Base-by-base conservation (phyloP, 495 filamentous ascomycete species). In the Penicillium salamii region DNA sequence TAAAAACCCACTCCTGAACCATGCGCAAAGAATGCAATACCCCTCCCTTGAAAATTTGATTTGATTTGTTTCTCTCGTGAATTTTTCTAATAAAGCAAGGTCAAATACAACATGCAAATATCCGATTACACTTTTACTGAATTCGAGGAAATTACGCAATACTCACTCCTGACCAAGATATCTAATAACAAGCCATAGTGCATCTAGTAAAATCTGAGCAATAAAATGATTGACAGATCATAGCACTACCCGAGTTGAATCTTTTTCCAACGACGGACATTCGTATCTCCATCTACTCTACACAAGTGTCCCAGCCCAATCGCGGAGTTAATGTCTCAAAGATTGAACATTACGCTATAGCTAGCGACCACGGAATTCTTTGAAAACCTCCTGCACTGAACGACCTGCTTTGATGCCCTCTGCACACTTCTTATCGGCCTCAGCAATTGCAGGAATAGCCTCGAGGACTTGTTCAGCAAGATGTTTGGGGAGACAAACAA, bases 261-360 rank as follows among this genome's bases (percentile, higher is more conserved):
- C 34, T 48, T 48, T 34, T 48, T 48, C 20, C 36, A 17, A 39
- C 19, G 19, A 9, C 36, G 36, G 23, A 19, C 36, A 44, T 41
- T 42, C 18, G 20, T 29, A 52, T 52, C 36, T 41, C 42, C 42
- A 42, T 35, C 36, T 52, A 52, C 24, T 52, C 42, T 29, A 42
- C 46, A 42, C 50, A 52, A 46, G 42, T 41, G 28, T 46, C 42
- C 19, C 50, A 46, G 36, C 14, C 42, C 42, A 46, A 52, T 42
- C 42, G 46, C 42, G 28, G 42, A 52, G 42, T 13, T 36, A 18
- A 52, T n/a, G n/a, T n/a, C n/a, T n/a, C n/a, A n/a, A n/a, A n/a
- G n/a, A n/a, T n/a, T n/a, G 50, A 52, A 52, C 29, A 41, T 52
- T 29, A 52, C 50, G 40, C 42, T n/a, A n/a, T n/a, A 52, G 20